Evolutionary conservation across 2,329 filamentous ascomycete species (phyloP).

Genomic region (Aspergillus sp.): DNA sequence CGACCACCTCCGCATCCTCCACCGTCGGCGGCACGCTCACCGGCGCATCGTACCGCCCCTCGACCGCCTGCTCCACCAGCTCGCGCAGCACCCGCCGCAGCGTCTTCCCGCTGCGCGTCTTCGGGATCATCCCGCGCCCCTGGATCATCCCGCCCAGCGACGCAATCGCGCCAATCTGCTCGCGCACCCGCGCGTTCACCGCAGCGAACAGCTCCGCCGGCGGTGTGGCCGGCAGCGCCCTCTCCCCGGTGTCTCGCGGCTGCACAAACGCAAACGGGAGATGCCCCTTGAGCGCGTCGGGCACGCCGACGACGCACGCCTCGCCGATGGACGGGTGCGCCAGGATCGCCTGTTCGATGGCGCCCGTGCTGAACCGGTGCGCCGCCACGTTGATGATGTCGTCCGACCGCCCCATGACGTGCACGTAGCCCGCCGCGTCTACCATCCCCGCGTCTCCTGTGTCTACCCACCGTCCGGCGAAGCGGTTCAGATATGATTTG

Average conservation of each 20-base stretch:
- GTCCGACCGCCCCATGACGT: conserved; percentile 66
- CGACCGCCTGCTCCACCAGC: conserved; percentile 76
- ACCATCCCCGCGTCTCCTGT: conserved; percentile 89
- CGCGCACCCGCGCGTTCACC: conserved; percentile 60
- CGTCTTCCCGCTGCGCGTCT: conserved; percentile 90
- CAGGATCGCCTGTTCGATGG: conserved; percentile 88
- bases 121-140: conserved; percentile 82
- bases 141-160: conserved; percentile 82
- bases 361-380: conserved; percentile 77
- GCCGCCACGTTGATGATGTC: conserved; percentile 96
- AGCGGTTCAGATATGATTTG: conserved; percentile 78
- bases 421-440: conserved; percentile 67
- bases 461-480: conserved; percentile 79
- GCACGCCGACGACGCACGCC: conserved; percentile 81
- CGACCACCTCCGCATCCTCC: conserved; percentile 74
- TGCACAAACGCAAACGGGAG: conserved; percentile 87
- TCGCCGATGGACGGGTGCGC: conserved; percentile 77
- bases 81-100: conserved; percentile 77
- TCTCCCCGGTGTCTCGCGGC: conserved; percentile 50
- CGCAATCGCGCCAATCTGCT: conserved; percentile 84
- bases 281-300: conserved; percentile 83
- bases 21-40: conserved; percentile 80
- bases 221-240: conserved; percentile 40
- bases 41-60: conserved; percentile 68
- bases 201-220: conserved; percentile 45